A percentile compares a stretch with the other conserved stretches of the same genome.
Conservation (phyloP, 257 asterid genomes). For the Solanum arcanum region DNA sequence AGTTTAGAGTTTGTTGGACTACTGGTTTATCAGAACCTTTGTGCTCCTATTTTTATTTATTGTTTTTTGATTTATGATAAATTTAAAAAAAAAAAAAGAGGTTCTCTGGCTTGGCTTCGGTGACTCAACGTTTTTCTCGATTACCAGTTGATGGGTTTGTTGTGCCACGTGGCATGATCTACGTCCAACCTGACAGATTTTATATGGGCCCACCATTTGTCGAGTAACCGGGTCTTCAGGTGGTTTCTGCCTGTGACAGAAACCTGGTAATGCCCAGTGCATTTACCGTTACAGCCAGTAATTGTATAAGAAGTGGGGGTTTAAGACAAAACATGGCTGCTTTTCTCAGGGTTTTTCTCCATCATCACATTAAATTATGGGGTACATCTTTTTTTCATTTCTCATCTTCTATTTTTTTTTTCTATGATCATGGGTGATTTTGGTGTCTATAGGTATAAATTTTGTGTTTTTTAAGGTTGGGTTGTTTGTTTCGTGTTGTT, state of each 20-base stretch:
- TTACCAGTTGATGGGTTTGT: slow-evolving; percentile 40
- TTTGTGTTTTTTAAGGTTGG: slow-evolving; percentile 23
- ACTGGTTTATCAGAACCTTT: neutral
- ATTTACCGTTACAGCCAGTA: slow-evolving; percentile 43
- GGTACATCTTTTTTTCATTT: neutral
- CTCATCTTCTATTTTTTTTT: neutral
- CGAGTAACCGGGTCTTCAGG: slow-evolving; percentile 71
- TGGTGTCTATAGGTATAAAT: neutral
- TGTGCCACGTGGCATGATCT: slow-evolving; percentile 62
- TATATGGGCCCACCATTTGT: slow-evolving; percentile 14
- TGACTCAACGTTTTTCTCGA: slow-evolving; percentile 88
- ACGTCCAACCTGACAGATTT: neutral
- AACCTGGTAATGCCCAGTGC: slow-evolving; percentile 45
- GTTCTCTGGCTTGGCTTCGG: slow-evolving; percentile 22
- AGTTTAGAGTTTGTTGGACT: neutral
- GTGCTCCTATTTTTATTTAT: neutral
- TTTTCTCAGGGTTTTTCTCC: slow-evolving; percentile 69
- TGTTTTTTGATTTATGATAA: neutral
- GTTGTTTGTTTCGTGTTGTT: slow-evolving; percentile 13
- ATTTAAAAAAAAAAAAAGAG: neutral
- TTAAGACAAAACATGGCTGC: slow-evolving; percentile 50
- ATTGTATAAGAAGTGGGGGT: slow-evolving; percentile 89
- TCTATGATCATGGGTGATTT: neutral
- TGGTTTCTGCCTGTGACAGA: slow-evolving; percentile 28
- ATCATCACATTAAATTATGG: neutral